Conservation (phyloP, 495 filamentous ascomycete genomes). For the Aspergillus egyptiacus region DNA sequence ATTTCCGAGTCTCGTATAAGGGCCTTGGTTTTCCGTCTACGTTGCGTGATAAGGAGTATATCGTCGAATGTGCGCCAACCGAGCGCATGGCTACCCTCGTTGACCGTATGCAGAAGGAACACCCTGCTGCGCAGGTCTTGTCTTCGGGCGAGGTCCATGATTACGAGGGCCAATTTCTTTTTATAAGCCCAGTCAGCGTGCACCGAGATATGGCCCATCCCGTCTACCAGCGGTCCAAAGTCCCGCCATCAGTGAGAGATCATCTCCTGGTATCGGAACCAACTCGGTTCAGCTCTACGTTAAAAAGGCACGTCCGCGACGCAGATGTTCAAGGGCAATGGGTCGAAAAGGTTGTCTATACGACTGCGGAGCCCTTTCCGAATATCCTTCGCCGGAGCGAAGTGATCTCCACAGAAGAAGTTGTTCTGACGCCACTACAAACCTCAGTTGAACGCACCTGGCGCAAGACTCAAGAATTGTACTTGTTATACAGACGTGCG, state of each 20-base stretch:
- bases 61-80: slow-evolving; percentile 73
- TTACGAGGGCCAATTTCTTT: slow-evolving; percentile 87
- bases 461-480: slow-evolving; percentile 83
- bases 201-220: slow-evolving; percentile 78
- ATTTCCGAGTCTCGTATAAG: slow-evolving; percentile 88
- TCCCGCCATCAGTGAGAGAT: slow-evolving; percentile 76
- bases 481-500: slow-evolving; percentile 65
- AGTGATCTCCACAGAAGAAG: slow-evolving; percentile 61
- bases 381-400: slow-evolving; percentile 87
- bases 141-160: slow-evolving; percentile 66
- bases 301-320: slow-evolving; percentile 58
- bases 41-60: slow-evolving; percentile 84
- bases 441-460: slow-evolving; percentile 88
- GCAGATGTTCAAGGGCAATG: slow-evolving; percentile 62
- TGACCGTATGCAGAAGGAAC: slow-evolving; percentile 87
- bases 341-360: slow-evolving; percentile 83
- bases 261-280: slow-evolving; percentile 74
- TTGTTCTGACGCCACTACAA: slow-evolving; percentile 67
- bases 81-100: slow-evolving; percentile 79
- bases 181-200: slow-evolving; percentile 71
- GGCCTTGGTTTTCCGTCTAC: slow-evolving; percentile 82
- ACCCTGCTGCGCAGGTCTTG: slow-evolving; percentile 81
- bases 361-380: slow-evolving; percentile 79
- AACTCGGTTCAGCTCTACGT: slow-evolving; percentile 65
- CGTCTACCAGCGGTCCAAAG: slow-evolving; percentile 80